phyloP scores from a whole-genome alignment of 495 filamentous ascomycete species.

The Entonaema liquescens region DNA sequence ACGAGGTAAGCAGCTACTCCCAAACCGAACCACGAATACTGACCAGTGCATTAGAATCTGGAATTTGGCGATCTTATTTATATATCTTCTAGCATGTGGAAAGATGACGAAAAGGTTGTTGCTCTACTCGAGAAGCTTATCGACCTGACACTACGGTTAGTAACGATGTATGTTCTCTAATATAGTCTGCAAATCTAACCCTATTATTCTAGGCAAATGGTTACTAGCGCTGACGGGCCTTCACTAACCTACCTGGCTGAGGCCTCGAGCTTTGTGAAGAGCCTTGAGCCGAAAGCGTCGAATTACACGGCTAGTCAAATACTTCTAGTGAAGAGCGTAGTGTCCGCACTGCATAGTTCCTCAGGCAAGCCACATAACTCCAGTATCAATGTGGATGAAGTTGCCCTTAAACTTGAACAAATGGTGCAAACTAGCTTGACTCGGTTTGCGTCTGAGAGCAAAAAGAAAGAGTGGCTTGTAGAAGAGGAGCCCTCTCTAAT shows the following conservation, averaged over 20 bases:
- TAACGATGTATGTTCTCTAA: not conserved
- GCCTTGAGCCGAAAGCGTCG: slow-evolving; percentile 7
- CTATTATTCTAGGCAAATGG: slow-evolving; percentile 40
- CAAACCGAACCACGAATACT: slow-evolving; percentile 10
- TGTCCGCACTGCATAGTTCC: slow-evolving; percentile 24
- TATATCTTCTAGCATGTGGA: slow-evolving; percentile 40
- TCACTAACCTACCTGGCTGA: slow-evolving; percentile 35
- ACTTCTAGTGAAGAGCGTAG: slow-evolving; percentile 37
- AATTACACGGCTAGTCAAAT: slow-evolving; percentile 22
- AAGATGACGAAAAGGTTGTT: slow-evolving; percentile 9
- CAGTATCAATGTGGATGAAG: slow-evolving; percentile 17
- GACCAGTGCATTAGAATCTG: slow-evolving; percentile 44
- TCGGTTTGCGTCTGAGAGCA: slow-evolving; percentile 26
- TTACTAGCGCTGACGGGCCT: slow-evolving; percentile 12
- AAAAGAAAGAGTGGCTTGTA: not conserved
- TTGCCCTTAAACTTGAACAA: slow-evolving; percentile 28
- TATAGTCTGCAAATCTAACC: slow-evolving; percentile 9
- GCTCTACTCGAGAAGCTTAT: slow-evolving; percentile 38
- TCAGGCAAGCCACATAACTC: slow-evolving; percentile 14
- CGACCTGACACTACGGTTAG: slow-evolving; percentile 40
- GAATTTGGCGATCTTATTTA: slow-evolving; percentile 47
- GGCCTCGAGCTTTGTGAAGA: slow-evolving; percentile 34
- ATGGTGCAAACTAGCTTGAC: slow-evolving; percentile 25
- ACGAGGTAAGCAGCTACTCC: slow-evolving; percentile 49
- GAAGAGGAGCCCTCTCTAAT: slow-evolving; percentile 17